Percentiles rank a stretch among this genome's conserved stretches.
Conservation (phyloP, 805 yeast genomes). For the Ogataea corticis region DNA sequence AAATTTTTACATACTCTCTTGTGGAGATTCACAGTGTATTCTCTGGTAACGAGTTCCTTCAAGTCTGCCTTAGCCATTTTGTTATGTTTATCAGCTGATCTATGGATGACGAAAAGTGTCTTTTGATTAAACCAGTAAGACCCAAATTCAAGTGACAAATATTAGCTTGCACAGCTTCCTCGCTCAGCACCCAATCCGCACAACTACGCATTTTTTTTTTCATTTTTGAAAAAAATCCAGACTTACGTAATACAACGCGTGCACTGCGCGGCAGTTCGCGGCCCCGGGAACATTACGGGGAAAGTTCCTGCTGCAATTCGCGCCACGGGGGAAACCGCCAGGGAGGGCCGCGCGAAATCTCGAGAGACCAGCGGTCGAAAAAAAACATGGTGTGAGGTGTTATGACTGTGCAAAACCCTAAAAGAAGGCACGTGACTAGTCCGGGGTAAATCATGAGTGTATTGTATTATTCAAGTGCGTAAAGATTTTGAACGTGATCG, state of each 20-base stretch:
- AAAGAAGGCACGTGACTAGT: background rate
- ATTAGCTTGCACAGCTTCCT: conserved; percentile 6
- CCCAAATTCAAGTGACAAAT: conserved; percentile 6
- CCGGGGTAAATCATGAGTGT: background rate
- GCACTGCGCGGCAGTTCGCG: no score
- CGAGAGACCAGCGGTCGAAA: background rate
- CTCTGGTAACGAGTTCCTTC: conserved; percentile 99
- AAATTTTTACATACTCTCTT: conserved; percentile 77
- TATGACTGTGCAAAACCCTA: background rate
- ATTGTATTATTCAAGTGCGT: conserved; percentile 35
- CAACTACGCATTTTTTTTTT: conserved; percentile 3
- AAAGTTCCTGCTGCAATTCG: no score
- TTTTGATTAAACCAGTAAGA: background rate
- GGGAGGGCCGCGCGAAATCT: background rate
- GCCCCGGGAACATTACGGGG: no score
- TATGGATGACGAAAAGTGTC: conserved; percentile 1
- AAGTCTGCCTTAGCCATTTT: conserved; percentile 58
- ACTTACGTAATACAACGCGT: background rate
- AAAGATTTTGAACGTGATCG: conserved; percentile 29
- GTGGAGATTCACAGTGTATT: conserved; percentile 99
- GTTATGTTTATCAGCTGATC: conserved; percentile 11
- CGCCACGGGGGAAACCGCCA: background rate
- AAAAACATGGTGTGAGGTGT: background rate
- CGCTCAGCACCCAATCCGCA: conserved; percentile 2
- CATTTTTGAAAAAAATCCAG: background rate